Percentiles rank a stretch among this genome's conserved stretches.
Conservation (phyloP, 441 rosid species). For the Adansonia madagascariensis region DNA sequence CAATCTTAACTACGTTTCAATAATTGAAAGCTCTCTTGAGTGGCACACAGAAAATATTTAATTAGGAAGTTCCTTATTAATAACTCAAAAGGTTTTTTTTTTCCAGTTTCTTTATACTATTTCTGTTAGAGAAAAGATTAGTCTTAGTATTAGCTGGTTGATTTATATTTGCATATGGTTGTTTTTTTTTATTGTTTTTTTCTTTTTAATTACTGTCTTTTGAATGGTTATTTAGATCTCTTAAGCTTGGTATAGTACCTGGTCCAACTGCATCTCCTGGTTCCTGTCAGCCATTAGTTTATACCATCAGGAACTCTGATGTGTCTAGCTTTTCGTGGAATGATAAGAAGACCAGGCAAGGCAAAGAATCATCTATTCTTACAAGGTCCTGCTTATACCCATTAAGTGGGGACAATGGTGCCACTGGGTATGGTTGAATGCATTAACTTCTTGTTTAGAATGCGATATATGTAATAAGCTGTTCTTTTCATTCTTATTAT, state of each 20-base stretch:
- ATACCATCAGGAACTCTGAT: constrained; percentile 60
- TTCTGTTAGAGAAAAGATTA: neutral
- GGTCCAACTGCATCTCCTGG: constrained; percentile 46
- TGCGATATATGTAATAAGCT: neutral
- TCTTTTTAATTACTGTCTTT: constrained; percentile 21
- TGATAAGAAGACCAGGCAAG: constrained; percentile 72
- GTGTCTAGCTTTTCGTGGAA: constrained; percentile 71
- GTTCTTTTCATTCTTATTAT: constrained; percentile 25
- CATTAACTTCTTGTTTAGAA: constrained; percentile 11
- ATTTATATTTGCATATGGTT: constrained; percentile 3
- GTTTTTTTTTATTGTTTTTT: neutral
- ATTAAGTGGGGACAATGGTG: constrained; percentile 46
- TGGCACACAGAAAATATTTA: neutral
- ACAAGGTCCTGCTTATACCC: constrained; percentile 75
- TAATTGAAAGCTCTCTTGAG: neutral
- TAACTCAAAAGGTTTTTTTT: neutral
- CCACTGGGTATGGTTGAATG: constrained; percentile 56
- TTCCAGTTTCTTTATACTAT: neutral
- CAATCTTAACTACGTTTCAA: neutral
- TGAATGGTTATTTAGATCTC: constrained; percentile 52
- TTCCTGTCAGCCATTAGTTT: constrained; percentile 60
- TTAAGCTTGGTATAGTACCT: constrained; percentile 74
- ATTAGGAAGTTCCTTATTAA: neutral
- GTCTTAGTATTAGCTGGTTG: neutral
- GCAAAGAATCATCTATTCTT: constrained; percentile 69